phyloP scores from a whole-genome alignment of 1,284 basidiomycete species.

The Apiotrichum mycotoxinovorans region DNA sequence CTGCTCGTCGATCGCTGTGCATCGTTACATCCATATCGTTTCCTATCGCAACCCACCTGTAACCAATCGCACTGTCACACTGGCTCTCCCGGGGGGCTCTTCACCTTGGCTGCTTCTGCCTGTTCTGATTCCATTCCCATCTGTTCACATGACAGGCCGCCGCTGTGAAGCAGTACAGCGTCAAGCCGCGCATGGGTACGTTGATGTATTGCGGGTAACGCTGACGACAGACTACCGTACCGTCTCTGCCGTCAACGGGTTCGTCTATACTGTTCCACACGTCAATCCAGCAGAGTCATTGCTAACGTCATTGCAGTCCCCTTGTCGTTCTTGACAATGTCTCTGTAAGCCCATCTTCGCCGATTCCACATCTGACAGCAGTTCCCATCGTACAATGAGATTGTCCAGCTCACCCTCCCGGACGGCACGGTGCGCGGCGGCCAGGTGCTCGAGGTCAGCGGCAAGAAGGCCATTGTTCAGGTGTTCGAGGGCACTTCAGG shows the following conservation, averaged over 20 bases:
- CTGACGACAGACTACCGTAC: slow-evolving; percentile 78
- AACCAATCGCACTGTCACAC: too few species aligned
- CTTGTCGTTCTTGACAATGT: slow-evolving; percentile 98
- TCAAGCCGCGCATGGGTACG: slow-evolving; percentile 83
- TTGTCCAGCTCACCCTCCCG: slow-evolving; percentile 91
- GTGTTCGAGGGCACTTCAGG: slow-evolving; percentile 99
- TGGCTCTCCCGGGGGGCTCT: too few species aligned
- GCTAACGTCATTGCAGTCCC: slow-evolving; percentile 59
- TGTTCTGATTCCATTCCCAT: too few species aligned
- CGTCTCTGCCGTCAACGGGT: slow-evolving; percentile 95
- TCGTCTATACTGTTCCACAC: slow-evolving; percentile 34
- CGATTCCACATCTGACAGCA: slow-evolving; percentile 39
- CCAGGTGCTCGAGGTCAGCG: slow-evolving; percentile 96
- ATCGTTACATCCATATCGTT: too few species aligned
- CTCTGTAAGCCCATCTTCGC: slow-evolving; percentile 62
- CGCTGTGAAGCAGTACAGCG: slow-evolving; percentile 53
- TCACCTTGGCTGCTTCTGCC: too few species aligned
- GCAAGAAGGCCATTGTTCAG: slow-evolving; percentile 98
- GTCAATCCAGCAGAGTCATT: too few species aligned
- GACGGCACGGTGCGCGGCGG: slow-evolving; percentile 94
- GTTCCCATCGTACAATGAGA: slow-evolving; percentile 99
- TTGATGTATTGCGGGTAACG: slow-evolving; percentile 13
- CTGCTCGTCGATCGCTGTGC: neutral
- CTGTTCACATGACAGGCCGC: slow-evolving; percentile 49
- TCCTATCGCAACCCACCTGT: too few species aligned